phyloP scores from a whole-genome alignment of 768 basidiomycete genomes.

The Pholiota conissans region DNA sequence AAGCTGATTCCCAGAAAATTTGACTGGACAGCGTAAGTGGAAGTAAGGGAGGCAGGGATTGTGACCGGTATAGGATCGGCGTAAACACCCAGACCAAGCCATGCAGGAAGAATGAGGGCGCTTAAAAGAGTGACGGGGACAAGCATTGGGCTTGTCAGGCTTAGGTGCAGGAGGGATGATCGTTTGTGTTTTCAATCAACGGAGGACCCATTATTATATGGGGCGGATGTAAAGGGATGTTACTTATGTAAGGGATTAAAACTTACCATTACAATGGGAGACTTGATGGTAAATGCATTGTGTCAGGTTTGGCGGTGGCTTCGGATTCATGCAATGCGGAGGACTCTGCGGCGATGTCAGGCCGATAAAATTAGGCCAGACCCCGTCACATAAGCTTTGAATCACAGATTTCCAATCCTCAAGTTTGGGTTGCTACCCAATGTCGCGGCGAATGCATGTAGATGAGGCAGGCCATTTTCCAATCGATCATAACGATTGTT shows the following conservation, averaged over 20 bases:
- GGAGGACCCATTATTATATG: background rate
- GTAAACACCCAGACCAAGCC: slow-evolving; percentile 13
- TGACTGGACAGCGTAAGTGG: slow-evolving; percentile 39
- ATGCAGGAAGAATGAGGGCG: slow-evolving; percentile 9
- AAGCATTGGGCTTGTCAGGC: background rate
- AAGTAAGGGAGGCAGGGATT: slow-evolving; percentile 34
- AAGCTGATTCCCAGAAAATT: slow-evolving; percentile 69
- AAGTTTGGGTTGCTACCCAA: too few species aligned
- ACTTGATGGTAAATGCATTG: too few species aligned
- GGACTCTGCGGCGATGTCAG: too few species aligned
- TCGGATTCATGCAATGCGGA: too few species aligned
- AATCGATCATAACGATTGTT: too few species aligned
- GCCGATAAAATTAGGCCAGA: too few species aligned
- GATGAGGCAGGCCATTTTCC: too few species aligned
- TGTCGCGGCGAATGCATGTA: too few species aligned
- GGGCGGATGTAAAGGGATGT: background rate
- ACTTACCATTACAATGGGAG: background rate
- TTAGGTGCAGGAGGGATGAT: background rate
- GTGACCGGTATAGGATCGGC: slow-evolving; percentile 28
- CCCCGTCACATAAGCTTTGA: too few species aligned
- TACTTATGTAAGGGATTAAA: background rate
- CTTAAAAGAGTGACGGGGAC: slow-evolving; percentile 12
- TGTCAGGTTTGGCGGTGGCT: too few species aligned
- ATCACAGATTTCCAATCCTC: too few species aligned
- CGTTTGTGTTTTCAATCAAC: background rate